phyloP scores from a whole-genome alignment of 2,329 filamentous ascomycete genomes.

The Colletotrichum orchidophilum region DNA sequence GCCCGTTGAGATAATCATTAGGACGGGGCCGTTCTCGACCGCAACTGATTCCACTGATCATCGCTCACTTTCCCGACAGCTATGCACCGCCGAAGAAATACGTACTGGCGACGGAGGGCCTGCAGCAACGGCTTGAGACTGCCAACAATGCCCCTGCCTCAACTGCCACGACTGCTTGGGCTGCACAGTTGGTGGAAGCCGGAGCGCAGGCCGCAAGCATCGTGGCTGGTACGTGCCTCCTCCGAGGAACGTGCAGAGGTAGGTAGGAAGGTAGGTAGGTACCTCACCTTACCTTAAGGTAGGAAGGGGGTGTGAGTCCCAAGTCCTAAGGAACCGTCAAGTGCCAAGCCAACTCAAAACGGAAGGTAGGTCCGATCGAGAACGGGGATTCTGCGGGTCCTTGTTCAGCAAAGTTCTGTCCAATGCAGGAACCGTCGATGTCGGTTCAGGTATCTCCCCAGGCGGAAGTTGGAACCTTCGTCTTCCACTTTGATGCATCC shows the following conservation, averaged over 20 bases:
- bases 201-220: not conserved
- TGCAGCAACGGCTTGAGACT: not conserved
- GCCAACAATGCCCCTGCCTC: not conserved
- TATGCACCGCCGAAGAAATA: not conserved
- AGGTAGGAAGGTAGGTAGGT: no score
- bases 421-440: constrained; percentile 2
- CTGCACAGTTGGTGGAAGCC: not conserved
- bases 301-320: no score
- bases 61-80: constrained; percentile 13
- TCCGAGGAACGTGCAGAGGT: no score
- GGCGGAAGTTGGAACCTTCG: not conserved
- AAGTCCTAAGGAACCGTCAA: not conserved
- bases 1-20: constrained; percentile 24
- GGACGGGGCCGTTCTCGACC: constrained; percentile 27
- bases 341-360: constrained; percentile 9
- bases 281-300: no score
- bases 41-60: constrained; percentile 20
- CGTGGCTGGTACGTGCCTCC: not conserved
- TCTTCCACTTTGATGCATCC: not conserved
- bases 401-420: constrained; percentile 3
- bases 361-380: constrained; percentile 13
- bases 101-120: not conserved
- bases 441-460: not conserved
- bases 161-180: not conserved
- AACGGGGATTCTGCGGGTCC: constrained; percentile 5